These are phyloP conservation scores for Metschnikowia gelsemii DNA, from an alignment of 805 yeast genomes.

Conservation along the genomic window DNA sequence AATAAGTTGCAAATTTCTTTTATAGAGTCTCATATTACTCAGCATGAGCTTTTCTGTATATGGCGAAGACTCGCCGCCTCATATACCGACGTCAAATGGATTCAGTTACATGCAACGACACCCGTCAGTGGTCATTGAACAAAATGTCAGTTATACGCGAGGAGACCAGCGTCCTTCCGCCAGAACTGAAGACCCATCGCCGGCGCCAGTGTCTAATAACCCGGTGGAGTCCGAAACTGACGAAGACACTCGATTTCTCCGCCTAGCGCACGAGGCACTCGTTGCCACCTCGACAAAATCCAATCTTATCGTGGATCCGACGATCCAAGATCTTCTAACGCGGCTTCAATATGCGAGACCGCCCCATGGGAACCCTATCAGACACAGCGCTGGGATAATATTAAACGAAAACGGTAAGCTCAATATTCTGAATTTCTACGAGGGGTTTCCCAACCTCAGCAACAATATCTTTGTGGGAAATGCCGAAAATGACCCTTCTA, in stretches of 20 bases:
- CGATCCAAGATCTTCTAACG: slow-evolving; percentile 56
- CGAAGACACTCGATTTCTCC: slow-evolving; percentile 56
- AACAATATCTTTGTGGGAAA: slow-evolving; percentile 36
- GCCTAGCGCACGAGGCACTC: slow-evolving; percentile 61
- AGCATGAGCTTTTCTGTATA: slow-evolving; percentile 18
- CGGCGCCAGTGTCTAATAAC: background rate
- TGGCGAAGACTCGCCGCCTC: slow-evolving; percentile 16
- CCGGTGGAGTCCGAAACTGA: slow-evolving; percentile 16
- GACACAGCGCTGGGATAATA: slow-evolving; percentile 30
- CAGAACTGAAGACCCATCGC: background rate
- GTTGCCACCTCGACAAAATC: slow-evolving; percentile 50
- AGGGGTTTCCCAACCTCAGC: slow-evolving; percentile 44
- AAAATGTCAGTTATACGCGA: slow-evolving; percentile 23
- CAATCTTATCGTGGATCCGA: slow-evolving; percentile 53
- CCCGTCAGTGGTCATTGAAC: slow-evolving; percentile 24
- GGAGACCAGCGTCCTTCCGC: slow-evolving; percentile 6
- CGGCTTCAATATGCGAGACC: slow-evolving; percentile 58
- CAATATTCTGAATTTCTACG: slow-evolving; percentile 42
- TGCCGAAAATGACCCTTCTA: slow-evolving; percentile 7
- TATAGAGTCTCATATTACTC: no score
- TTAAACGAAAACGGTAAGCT: slow-evolving; percentile 43
- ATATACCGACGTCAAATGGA: slow-evolving; percentile 15
- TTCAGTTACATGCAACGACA: slow-evolving; percentile 22
- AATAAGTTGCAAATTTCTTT: no score
- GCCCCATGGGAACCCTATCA: slow-evolving; percentile 55